A percentile compares a stretch with the other conserved stretches of the same genome.
Conservation (phyloP, 192 early-diverging fungal species). For the Backusella sp. region DNA sequence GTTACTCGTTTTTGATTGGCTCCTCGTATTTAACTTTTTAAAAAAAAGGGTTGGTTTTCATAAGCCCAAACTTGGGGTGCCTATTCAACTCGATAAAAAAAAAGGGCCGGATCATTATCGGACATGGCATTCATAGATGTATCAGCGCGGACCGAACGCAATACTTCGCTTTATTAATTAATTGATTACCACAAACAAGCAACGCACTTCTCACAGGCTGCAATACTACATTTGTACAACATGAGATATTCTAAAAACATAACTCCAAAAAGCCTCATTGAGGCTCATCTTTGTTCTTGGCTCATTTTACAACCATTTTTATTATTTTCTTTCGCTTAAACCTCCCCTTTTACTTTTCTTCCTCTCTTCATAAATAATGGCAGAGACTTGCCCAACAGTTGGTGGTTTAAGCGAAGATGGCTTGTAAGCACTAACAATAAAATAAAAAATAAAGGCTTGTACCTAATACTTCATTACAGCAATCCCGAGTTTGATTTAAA, state of each 20-base stretch:
- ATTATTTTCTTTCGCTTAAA: background rate
- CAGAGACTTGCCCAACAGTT: constrained; percentile 22
- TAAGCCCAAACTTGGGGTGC: no score
- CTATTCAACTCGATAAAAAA: no score
- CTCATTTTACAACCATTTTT: background rate
- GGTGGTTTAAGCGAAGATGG: constrained; percentile 26
- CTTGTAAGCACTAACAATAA: constrained; percentile 12
- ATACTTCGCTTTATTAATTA: no score
- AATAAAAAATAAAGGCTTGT: background rate
- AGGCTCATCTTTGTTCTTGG: background rate
- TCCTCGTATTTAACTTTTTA: no score
- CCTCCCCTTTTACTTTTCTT: background rate
- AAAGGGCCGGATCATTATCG: no score
- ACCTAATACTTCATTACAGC: constrained; percentile 1
- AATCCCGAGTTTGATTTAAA: constrained; percentile 31
- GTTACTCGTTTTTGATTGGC: no score
- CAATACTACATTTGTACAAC: background rate
- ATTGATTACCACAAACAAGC: no score
- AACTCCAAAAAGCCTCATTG: background rate
- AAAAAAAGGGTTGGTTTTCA: no score
- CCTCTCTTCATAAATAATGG: background rate
- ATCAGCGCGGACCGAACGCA: no score
- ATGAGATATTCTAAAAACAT: background rate
- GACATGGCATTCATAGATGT: no score
- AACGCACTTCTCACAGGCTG: background rate